Evolutionary conservation across 2,329 filamentous ascomycete genomes (phyloP), one percentile per base, ranked within the genome.

Genomic region (Xylaria sp.): DNA sequence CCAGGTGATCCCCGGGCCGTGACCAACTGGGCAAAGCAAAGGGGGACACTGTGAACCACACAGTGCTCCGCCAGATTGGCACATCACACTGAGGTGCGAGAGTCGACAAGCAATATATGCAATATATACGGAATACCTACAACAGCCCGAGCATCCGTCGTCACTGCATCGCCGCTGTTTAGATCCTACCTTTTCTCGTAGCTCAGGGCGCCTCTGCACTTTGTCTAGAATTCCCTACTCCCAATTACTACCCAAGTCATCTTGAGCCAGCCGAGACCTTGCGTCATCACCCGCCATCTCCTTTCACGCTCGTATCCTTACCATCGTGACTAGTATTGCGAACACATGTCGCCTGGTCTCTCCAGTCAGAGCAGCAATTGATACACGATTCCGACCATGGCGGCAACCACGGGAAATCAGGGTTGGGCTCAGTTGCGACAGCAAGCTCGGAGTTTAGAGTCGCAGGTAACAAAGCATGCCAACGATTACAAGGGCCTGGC

Each of bases 361-460:
- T 8, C n/a, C 33, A 29, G 41, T 37, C 23, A 17, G 43, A 29
- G 47, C 37, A 51, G 35, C 29, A 29, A 47, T 38, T 23, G 2
- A 38, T 47, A 40, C 27, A 25, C 60, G 33, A 35, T 47, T 49
- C 25, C 54, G 21, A 38, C 52, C 66, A 88, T 87, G 85, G 79
- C 83, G 66, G 74, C 81, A 68, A 77, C 81, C 60, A 78, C 81
- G 46, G 80, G 85, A 66, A 87, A 79, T 65, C 83, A 85, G 66
- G 89, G 93, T 79, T 99, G 95, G 95, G 89, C 92, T 73, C 93
- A 97, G 80, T 85, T 98, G 69, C 91, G 95, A 71, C 93, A 97
- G 76, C 94, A 98, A 79, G 92, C 93, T 64, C 86, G 95, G 71
- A 87, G 88, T 44, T 83, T 97, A 65, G 95, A 99, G 78, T 92